Evolutionary conservation across 2,329 filamentous ascomycete genomes (phyloP), one percentile per base, ranked within the genome.

Genomic region (Hirsutella minnesotensis): DNA sequence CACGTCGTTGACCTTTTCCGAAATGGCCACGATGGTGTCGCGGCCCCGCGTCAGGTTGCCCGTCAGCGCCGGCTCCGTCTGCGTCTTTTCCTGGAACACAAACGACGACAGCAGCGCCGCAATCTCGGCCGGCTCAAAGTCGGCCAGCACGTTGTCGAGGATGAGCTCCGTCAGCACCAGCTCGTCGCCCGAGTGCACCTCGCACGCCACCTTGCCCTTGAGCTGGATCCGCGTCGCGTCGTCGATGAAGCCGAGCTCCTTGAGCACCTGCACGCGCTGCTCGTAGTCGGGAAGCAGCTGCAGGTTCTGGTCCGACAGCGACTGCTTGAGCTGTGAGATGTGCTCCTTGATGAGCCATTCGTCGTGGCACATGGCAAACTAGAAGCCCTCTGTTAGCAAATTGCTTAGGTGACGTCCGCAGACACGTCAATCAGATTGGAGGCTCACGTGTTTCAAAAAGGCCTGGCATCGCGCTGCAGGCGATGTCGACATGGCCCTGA

Each of bases 171-270:
- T 98, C 16, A 98, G 76, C 1, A 98, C 90, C 0, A 98, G 75
- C 63, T 98, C 92, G 58, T 96, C 90, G 16, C 89, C 89, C 0
- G 90, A 95, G 63, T 96, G 92, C 46, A 98, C 90, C 64, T 98
- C 92, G 65, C 92, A 98, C 4, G 92, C 92, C 19, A 98, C 92
- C 62, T 96, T 96, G 62, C 92, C 92, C 66, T 98, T 98, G 49
- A 98, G 76, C 65, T 94, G 86, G 33, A 98, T 94, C 19, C 90
- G 81, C 4, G 81, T 82, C 37, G 83, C 79, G 4, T 84, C 80
- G 55, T 98, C 92, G 51, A 98, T 84, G 60, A 98, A 98, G 5
- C 80, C 83, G 8, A 98, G 76, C 51, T 96, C 89, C 58, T 86
- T 89, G 38, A 98, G 73, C 0, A 98, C 92, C 48, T 83, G 79